Evolutionary conservation across 202 grass and related monocot genomes (phyloP).

Genomic region (Cymbopogon flexuosus): DNA sequence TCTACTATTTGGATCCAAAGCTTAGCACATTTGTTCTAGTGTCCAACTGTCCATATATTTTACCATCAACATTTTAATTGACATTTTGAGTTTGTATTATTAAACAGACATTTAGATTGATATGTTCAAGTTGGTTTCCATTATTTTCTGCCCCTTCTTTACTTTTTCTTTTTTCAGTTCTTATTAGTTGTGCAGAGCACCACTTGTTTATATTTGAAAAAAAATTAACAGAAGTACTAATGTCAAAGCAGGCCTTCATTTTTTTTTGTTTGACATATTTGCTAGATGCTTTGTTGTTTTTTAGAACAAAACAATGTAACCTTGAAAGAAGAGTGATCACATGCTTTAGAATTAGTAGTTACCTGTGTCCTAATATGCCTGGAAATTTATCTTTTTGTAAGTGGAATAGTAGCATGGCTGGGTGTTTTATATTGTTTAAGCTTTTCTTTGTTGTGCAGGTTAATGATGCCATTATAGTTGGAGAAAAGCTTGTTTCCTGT

Average conservation of each 20-base stretch:
- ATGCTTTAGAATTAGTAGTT: not conserved
- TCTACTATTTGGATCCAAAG: not conserved
- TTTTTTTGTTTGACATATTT: conserved; percentile 15
- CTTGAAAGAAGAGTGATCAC: not conserved
- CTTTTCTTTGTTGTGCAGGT: conserved; percentile 53
- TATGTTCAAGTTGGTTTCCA: not conserved
- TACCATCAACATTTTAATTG: not conserved
- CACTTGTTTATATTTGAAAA: not conserved
- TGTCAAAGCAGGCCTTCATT: not conserved
- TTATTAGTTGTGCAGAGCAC: not conserved
- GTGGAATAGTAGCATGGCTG: not conserved
- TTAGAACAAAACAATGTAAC: conserved; percentile 4
- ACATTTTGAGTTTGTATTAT: not conserved
- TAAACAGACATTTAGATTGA: not conserved
- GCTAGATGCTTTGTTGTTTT: not conserved
- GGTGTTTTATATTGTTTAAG: conserved; percentile 22
- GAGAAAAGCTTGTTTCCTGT: conserved; percentile 88
- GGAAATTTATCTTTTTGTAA: not conserved
- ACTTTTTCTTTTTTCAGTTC: not conserved
- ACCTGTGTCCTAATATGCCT: not conserved
- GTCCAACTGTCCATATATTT: conserved; percentile 7
- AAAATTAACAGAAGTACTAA: not conserved
- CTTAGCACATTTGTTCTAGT: not conserved
- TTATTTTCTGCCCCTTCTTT: conserved; percentile 11
- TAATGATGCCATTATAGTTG: conserved; percentile 86